These are phyloP conservation scores for Platismatia glauca DNA, from an alignment of 495 filamentous ascomycete genomes.

Conservation along the genomic window DNA sequence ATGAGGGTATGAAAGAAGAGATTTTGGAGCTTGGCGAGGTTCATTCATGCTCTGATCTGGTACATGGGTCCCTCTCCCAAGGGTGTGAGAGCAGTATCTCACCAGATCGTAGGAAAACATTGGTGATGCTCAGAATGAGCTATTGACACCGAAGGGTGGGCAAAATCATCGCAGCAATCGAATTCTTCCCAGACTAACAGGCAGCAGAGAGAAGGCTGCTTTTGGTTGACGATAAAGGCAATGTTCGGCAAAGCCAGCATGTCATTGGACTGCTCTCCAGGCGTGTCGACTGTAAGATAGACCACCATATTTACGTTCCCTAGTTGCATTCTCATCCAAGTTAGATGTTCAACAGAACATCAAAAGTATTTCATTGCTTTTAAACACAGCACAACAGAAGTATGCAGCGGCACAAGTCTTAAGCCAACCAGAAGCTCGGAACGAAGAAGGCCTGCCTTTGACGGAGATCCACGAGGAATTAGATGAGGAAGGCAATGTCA, in stretches of 20 bases:
- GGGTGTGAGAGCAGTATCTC: conserved; percentile 13
- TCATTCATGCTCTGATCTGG: conserved; percentile 42
- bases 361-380: conserved; percentile 29
- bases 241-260: conserved; percentile 40
- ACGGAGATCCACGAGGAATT: conserved; percentile 86
- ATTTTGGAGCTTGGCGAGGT: conserved; percentile 47
- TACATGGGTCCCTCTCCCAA: conserved; percentile 37
- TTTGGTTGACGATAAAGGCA: conserved; percentile 45
- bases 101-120: conserved; percentile 17
- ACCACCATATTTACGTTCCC: not conserved
- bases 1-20: conserved; percentile 78
- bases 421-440: conserved; percentile 32
- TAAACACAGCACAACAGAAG: conserved; percentile 59
- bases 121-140: conserved; percentile 39
- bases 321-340: conserved; percentile 7
- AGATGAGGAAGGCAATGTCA: conserved; percentile 82
- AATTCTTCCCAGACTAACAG: not conserved
- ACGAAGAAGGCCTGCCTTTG: conserved; percentile 62
- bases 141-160: conserved; percentile 48
- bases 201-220: conserved; percentile 53
- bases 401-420: conserved; percentile 43
- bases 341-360: conserved; percentile 71
- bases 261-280: conserved; percentile 63
- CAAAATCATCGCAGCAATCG: not conserved
- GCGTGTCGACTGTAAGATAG: conserved; percentile 58